phyloP scores from a whole-genome alignment of 352 stramenopile species.

The Aphanomyces euteiches region DNA sequence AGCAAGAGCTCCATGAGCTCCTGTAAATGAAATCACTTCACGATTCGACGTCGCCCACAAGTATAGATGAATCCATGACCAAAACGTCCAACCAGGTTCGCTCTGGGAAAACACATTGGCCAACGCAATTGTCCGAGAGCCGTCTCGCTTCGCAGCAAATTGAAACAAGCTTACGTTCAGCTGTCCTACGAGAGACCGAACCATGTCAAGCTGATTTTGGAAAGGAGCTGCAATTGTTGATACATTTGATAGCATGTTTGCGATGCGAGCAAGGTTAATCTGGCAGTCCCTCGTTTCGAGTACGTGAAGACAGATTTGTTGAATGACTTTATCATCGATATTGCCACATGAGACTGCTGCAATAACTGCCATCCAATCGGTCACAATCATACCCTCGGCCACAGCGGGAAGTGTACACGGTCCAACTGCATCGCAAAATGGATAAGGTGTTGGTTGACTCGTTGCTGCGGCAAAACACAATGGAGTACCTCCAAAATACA shows the following conservation, averaged over 20 bases:
- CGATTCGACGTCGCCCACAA: not conserved
- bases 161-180: not conserved
- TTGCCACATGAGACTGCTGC: not conserved
- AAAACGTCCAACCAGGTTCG: slow-evolving; percentile 11
- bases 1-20: not conserved
- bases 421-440: not conserved
- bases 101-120: not conserved
- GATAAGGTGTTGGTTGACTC: not conserved
- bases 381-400: not conserved
- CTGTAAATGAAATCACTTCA: slow-evolving; percentile 17
- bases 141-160: not conserved
- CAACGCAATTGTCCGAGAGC: not conserved
- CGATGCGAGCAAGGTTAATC: too few species aligned
- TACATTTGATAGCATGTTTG: too few species aligned
- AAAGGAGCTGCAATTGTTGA: too few species aligned
- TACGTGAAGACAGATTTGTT: not conserved
- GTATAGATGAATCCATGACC: slow-evolving; percentile 1
- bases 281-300: not conserved
- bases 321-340: too few species aligned
- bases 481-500: not conserved
- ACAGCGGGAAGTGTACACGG: not conserved
- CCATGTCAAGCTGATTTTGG: too few species aligned
- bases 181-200: not conserved
- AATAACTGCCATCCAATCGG: not conserved
- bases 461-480: not conserved